Evolutionary conservation across 768 basidiomycete species (phyloP).

Genomic region (Mycena vulgaris): DNA sequence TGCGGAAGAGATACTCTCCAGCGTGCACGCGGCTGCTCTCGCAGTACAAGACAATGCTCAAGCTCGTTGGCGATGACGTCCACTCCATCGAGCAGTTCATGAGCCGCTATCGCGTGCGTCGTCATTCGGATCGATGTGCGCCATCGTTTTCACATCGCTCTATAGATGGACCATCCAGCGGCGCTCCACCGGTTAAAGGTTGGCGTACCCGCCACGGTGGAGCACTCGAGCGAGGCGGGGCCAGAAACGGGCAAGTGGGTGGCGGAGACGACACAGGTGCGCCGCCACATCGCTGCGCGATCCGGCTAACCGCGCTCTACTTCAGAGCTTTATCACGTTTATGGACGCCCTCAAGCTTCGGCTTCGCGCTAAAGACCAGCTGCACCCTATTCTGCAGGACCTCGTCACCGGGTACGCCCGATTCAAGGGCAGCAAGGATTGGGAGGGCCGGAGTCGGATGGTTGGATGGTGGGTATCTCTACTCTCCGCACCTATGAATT

Average conservation of each 20-base stretch:
- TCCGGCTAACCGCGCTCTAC: not conserved
- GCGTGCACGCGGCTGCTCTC: constrained; percentile 95
- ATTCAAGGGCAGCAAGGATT: constrained; percentile 95
- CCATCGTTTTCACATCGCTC: not conserved
- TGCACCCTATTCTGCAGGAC: constrained; percentile 95
- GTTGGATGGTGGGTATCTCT: constrained; percentile 82
- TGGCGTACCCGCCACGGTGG: constrained; percentile 96
- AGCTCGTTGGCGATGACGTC: constrained; percentile 93
- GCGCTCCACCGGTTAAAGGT: constrained; percentile 92
- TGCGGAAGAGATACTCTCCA: constrained; percentile 89
- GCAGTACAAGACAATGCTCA: constrained; percentile 98
- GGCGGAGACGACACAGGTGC: constrained; percentile 95
- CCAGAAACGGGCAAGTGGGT: constrained; percentile 98
- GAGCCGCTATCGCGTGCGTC: constrained; percentile 83
- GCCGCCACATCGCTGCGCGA: constrained; percentile 20
- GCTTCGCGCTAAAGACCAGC: constrained; percentile 95
- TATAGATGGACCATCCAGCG: constrained; percentile 94
- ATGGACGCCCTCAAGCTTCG: constrained; percentile 97
- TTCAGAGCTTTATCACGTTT: constrained; percentile 95
- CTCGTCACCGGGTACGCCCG: constrained; percentile 95
- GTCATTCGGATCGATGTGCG: not conserved
- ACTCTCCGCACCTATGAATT: not conserved
- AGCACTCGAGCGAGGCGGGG: constrained; percentile 93
- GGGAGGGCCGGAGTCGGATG: constrained; percentile 96
- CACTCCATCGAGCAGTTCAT: constrained; percentile 92